Base-by-base conservation (phyloP, 192 early-diverging fungal genomes). In the Coemansia javaensis region DNA sequence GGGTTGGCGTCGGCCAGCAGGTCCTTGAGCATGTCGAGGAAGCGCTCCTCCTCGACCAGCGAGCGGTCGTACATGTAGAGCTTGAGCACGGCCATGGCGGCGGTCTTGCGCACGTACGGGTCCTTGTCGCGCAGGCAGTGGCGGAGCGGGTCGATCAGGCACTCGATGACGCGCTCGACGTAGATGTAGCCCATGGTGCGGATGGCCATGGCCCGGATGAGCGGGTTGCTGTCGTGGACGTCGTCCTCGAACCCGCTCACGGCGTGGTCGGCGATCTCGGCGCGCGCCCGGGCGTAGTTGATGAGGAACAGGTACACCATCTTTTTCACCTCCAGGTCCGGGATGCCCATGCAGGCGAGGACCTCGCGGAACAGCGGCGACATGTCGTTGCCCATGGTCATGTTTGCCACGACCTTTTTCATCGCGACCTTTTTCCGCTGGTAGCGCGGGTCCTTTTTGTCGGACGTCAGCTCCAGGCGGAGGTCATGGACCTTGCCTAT, bases 311-410 rank as follows among this genome's bases (percentile, higher is more conserved):
- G 68, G 57, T 99, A 99, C 25, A 97, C 89, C 49, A 99, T 81
- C 73, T 99, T 99, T 67, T 99, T 99, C 51, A 95, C 72, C 58
- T 99, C 94, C 30, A 99, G 71, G 70, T 98, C 90, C 2, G 91
- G 91, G 24, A 94, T 84, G 44, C 83, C 70, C 90, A 95, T 94
- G 61, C 90, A 92, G 17, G 79, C 85, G 13, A 99, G 78, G 21
- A 99, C 90, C 65, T 99, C 94, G 17, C 84, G 80, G 63, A 86
- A 93, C 27, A 99, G 81, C 8, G 89, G 75, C 20, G 90, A 90
- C 90, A 99, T 97, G 77, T 99, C 97, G 76, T 93, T 98, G 20
- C 97, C 97, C 93, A 99, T 97, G 14, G 97, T 97, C 94, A 99
- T 99, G 63, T 99, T 99, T 27, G 97, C 97, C 17, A 99, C 91